phyloP scores from a whole-genome alignment of 176 grass and related monocot genomes.

The Ampelocalamus luodianensis region DNA sequence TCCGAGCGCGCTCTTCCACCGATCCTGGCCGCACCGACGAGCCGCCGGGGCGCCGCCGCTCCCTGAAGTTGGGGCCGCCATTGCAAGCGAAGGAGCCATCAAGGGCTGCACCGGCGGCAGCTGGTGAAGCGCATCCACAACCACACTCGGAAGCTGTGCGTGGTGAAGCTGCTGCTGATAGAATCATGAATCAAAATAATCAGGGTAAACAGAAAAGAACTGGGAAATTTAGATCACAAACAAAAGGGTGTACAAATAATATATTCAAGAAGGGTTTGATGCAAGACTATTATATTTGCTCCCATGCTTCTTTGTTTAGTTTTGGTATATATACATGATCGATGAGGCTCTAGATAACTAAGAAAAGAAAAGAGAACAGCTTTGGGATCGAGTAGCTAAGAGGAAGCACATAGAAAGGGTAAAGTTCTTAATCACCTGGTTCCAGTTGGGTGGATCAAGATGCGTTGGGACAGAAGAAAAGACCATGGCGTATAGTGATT shows the following conservation, averaged over 20 bases:
- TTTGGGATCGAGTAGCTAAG: neutral
- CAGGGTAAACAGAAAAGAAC: neutral
- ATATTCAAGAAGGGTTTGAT: neutral
- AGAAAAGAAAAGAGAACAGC: neutral
- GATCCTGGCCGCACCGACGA: conserved; percentile 29
- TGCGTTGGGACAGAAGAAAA: neutral
- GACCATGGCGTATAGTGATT: conserved; percentile 19
- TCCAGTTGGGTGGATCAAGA: conserved; percentile 57
- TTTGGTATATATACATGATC: conserved; percentile 5
- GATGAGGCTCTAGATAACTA: neutral
- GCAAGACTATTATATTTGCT: neutral
- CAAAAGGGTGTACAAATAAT: neutral
- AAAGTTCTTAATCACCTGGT: conserved; percentile 40
- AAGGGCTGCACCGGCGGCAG: neutral
- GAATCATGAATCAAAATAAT: conserved; percentile 18
- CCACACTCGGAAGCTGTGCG: neutral
- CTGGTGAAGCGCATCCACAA: neutral
- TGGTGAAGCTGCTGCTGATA: conserved; percentile 34
- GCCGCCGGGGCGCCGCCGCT: neutral
- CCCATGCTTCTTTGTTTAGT: neutral
- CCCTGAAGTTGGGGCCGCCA: conserved; percentile 48
- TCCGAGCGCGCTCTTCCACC: conserved; percentile 52
- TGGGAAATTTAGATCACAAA: neutral
- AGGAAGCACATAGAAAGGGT: neutral
- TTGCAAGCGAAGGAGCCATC: neutral